A percentile compares a stretch with the other conserved stretches of the same genome.
These are phyloP conservation scores for Scheffersomyces lignicola DNA, from an alignment of 1,139 yeast species.

Conservation along the genomic window DNA sequence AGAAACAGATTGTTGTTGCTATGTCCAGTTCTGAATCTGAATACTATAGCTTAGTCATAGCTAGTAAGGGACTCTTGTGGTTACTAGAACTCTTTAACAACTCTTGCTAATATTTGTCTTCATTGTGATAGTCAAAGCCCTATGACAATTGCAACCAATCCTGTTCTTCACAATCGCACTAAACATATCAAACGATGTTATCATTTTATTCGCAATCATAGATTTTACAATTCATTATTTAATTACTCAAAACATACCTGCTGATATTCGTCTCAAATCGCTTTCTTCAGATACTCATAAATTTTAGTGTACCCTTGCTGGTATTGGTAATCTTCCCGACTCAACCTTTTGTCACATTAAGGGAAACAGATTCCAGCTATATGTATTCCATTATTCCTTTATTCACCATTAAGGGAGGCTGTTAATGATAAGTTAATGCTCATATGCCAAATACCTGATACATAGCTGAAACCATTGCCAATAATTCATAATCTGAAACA, in stretches of 20 bases:
- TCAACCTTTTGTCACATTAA: background rate
- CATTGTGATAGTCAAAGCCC: conserved; percentile 1
- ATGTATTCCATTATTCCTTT: background rate
- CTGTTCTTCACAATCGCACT: background rate
- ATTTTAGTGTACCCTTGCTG: background rate
- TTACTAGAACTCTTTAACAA: background rate
- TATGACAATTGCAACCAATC: background rate
- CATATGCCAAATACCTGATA: no score
- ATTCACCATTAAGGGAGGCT: background rate
- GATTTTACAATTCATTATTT: background rate
- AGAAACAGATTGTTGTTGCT: background rate
- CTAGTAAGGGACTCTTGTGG: conserved; percentile 1
- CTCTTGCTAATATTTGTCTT: background rate
- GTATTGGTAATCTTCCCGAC: background rate
- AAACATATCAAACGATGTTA: conserved; percentile 1
- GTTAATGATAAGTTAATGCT: no score
- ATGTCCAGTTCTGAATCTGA: background rate
- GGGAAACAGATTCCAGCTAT: no score
- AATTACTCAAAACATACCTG: conserved; percentile 1
- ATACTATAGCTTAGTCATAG: background rate
- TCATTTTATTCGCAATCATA: background rate
- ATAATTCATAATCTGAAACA: no score
- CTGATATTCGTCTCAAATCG: background rate
- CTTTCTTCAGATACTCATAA: background rate
- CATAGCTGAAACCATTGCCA: no score